phyloP scores from a whole-genome alignment of 2,329 filamentous ascomycete genomes.

The Pseudogymnoascus sp. region DNA sequence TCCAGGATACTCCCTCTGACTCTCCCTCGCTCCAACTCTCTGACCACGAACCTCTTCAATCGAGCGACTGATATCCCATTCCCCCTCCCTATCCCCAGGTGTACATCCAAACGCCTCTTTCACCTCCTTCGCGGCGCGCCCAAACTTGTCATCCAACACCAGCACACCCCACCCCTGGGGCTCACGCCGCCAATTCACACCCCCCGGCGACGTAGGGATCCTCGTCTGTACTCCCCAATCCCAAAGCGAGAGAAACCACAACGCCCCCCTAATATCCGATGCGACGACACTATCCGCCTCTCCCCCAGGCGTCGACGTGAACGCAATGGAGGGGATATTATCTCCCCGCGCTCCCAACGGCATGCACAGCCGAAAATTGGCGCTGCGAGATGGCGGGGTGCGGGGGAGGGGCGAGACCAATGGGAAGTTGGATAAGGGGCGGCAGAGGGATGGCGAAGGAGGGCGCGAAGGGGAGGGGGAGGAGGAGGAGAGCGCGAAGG shows the following conservation, averaged over 20 bases:
- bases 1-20: neutral
- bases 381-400: neutral
- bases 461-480: neutral
- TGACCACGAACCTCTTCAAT: neutral
- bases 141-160: conserved; percentile 12
- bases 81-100: neutral
- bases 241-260: conserved; percentile 13
- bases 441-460: too few relatives aligned
- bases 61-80: neutral
- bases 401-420: neutral
- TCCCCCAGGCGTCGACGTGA: conserved; percentile 16
- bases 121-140: neutral
- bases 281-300: conserved; percentile 21
- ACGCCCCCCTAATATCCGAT: conserved; percentile 20
- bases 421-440: neutral
- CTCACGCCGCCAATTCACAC: neutral
- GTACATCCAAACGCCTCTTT: neutral
- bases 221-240: neutral
- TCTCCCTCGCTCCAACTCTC: neutral
- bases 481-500: conserved; percentile 29
- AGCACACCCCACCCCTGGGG: conserved; percentile 24
- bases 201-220: neutral
- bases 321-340: conserved; percentile 26
- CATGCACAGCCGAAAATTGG: neutral
- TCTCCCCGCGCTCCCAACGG: conserved; percentile 7